phyloP scores from a whole-genome alignment of 148 eudicot genomes.

The Rhododendron simsii region DNA sequence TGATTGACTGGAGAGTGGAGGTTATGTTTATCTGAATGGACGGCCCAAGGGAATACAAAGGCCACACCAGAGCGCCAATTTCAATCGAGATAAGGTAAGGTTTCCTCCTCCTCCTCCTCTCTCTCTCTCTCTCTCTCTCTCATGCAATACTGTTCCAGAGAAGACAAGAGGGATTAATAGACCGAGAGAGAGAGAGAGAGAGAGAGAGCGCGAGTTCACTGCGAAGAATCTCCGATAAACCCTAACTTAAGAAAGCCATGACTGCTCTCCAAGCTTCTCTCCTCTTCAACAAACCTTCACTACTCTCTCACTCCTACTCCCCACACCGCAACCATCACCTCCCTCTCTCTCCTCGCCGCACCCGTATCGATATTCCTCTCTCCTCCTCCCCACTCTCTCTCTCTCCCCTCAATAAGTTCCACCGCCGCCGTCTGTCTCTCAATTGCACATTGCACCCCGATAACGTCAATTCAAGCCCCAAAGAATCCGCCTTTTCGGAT shows the following conservation, averaged over 20 bases:
- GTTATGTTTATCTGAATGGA: neutral
- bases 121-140: neutral
- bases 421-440: constrained; percentile 16
- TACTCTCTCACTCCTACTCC: constrained; percentile 13
- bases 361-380: neutral
- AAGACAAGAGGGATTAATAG: neutral
- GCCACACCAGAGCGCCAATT: constrained; percentile 38
- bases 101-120: constrained; percentile 2
- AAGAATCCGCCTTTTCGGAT: constrained; percentile 12
- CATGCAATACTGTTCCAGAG: neutral
- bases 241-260: constrained; percentile 20
- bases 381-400: neutral
- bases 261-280: constrained; percentile 67
- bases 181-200: neutral
- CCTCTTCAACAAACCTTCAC: constrained; percentile 44
- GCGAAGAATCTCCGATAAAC: constrained; percentile 3
- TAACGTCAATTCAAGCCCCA: constrained; percentile 18
- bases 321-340: constrained; percentile 23
- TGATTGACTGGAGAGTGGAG: no score
- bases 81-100: constrained; percentile 49
- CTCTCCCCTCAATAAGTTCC: constrained; percentile 7
- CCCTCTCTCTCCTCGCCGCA: constrained; percentile 7
- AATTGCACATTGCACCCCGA: constrained; percentile 34
- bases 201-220: neutral
- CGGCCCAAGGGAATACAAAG: neutral